phyloP scores from a whole-genome alignment of 345 rosid species.

The Cardamine occulta region DNA sequence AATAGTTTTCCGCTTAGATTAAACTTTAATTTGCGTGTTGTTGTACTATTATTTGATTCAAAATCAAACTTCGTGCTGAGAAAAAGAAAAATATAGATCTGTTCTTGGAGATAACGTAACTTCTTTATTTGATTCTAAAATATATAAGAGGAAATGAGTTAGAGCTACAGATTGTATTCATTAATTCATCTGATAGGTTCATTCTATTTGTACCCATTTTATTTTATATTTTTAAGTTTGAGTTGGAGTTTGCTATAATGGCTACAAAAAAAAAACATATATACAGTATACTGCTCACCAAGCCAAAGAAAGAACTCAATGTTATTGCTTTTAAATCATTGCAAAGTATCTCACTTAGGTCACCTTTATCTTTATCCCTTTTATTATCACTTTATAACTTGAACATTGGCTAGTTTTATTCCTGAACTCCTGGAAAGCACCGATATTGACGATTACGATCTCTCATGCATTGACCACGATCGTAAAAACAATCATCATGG shows the following conservation, averaged over 20 bases:
- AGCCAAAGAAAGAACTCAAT: constrained; percentile 44
- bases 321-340: constrained; percentile 67
- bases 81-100: neutral
- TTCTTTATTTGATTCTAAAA: constrained; percentile 20
- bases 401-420: constrained; percentile 13
- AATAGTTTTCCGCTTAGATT: neutral
- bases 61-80: neutral
- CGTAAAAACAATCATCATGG: neutral
- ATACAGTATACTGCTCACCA: constrained; percentile 31
- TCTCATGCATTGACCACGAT: constrained; percentile 32
- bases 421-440: constrained; percentile 37
- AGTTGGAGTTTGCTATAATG: constrained; percentile 42
- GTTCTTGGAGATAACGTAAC: constrained; percentile 22
- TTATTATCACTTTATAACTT: constrained; percentile 32
- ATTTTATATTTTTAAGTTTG: constrained; percentile 1
- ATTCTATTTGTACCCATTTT: constrained; percentile 35
- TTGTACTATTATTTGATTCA: neutral
- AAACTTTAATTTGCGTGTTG: no score
- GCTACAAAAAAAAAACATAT: constrained; percentile 8
- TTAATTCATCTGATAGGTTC: constrained; percentile 40
- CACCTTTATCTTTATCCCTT: constrained; percentile 46
- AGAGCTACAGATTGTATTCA: constrained; percentile 33
- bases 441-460: constrained; percentile 16
- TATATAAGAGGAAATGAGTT: constrained; percentile 1
- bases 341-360: constrained; percentile 51